Evolutionary conservation across 805 yeast genomes (phyloP), one percentile per base, ranked within the genome.

Genomic region (Zygotorulaspora florentina): DNA sequence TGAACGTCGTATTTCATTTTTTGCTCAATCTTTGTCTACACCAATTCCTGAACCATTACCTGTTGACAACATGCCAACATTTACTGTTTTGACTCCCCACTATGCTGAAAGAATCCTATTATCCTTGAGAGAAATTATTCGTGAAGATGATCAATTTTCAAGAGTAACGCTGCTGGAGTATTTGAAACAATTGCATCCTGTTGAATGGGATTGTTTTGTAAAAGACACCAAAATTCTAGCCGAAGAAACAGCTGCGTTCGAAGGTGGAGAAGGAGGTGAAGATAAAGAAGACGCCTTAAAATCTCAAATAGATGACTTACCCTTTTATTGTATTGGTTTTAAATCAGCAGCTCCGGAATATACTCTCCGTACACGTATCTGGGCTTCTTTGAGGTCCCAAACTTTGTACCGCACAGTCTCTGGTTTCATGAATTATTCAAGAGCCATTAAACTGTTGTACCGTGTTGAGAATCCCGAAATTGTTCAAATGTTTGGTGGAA

Each of bases 31-130:
- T 9, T 77, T 93, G 70, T 95, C 99, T 42, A 93, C 99, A 49
- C 99, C 99, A 58, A 90, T 93, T 60, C 96, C 96, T 53, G 99
- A 93, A 73, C 98, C 99, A 52, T 76, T 93, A 65, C 99, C 99
- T 36, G 98, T 95, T 57, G 99, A 93, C 71, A 91, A 91, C 76
- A 93, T 93, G 99, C 99, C 99, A 55, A 91, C 98, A 10, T 93
- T 93, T 70, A 90, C 99, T 33, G 98, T 93, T 17, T 75, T 91
- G 69, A 85, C 91, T 56, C 98, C 99, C 62, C 99, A 91, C 69
- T 91, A 91, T 71, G 76, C 93, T 54, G 99, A 91, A 73, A 91
- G 89, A 80, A 91, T 91, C 52, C 75, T 90, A 58, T 73, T 91
- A 41, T 87, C 96, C n/a, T 74, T 93, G 61, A 85, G 95, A 67